Evolutionary conservation across 495 filamentous ascomycete genomes (phyloP).

Genomic region (Penicillium herquei): DNA sequence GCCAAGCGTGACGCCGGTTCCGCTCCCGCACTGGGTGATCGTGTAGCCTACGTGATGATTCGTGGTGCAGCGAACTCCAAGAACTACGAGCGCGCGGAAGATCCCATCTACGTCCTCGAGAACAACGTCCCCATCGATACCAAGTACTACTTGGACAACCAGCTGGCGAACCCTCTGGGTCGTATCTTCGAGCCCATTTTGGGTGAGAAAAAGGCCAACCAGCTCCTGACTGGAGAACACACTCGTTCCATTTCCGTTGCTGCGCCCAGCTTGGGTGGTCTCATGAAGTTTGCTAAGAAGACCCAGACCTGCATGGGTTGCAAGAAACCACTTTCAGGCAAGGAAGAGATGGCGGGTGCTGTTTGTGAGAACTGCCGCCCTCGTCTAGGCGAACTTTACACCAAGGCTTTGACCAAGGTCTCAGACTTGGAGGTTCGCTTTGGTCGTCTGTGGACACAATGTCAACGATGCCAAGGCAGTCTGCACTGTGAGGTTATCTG

Average conservation of each 20-base stretch:
- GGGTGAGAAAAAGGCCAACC: conserved; percentile 82
- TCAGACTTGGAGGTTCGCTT: conserved; percentile 92
- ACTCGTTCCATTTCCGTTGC: conserved; percentile 89
- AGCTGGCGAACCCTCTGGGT: conserved; percentile 88
- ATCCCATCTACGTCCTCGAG: conserved; percentile 94
- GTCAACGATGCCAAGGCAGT: conserved; percentile 95
- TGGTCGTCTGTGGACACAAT: conserved; percentile 94
- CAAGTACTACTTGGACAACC: conserved; percentile 98
- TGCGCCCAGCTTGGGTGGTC: conserved; percentile 81
- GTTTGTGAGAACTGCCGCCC: conserved; percentile 84
- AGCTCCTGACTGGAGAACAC: conserved; percentile 83
- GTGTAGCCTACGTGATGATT: conserved; percentile 97
- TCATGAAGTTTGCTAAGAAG: conserved; percentile 98
- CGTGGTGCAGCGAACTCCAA: conserved; percentile 84
- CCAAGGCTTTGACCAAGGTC: conserved; percentile 81
- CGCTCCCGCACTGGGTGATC: conserved; percentile 90
- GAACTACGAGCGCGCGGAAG: conserved; percentile 94
- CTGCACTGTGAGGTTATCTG: conserved; percentile 98
- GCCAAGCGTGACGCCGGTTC: conserved; percentile 93
- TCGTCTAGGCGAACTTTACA: conserved; percentile 88
- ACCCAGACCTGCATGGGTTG: conserved; percentile 98
- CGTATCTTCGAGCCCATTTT: conserved; percentile 98
- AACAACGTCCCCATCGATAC: conserved; percentile 98
- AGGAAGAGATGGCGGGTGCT: conserved; percentile 78
- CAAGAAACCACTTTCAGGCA: conserved; percentile 85